Percentiles rank a stretch among this genome's conserved stretches.
These are phyloP conservation scores for Hypoxylon sp. DNA, from an alignment of 2,329 filamentous ascomycete species.

Conservation along the genomic window DNA sequence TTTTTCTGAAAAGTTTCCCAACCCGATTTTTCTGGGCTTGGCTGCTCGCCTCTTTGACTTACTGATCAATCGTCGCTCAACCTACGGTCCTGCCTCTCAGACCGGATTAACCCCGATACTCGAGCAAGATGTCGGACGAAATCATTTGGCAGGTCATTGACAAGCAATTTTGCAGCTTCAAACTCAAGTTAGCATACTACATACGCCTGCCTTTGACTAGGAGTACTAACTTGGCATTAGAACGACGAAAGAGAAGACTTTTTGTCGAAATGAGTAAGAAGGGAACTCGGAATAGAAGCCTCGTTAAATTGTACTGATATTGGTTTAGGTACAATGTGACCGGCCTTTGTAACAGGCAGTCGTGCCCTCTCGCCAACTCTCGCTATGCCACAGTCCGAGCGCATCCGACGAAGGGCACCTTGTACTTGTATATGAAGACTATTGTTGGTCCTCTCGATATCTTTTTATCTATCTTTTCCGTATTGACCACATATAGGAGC, in stretches of 20 bases:
- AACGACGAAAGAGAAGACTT: conserved; percentile 88
- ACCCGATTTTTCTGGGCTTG: conserved; percentile 14
- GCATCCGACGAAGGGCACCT: conserved; percentile 80
- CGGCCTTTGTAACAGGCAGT: conserved; percentile 70
- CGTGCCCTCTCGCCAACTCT: conserved; percentile 52
- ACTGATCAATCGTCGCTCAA: not conserved
- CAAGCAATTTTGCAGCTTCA: conserved; percentile 91
- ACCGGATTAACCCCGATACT: not conserved
- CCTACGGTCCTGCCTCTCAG: not conserved
- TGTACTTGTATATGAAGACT: conserved; percentile 98
- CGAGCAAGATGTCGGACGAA: conserved; percentile 83
- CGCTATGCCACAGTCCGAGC: conserved; percentile 85
- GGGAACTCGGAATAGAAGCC: not conserved
- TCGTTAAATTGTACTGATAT: not conserved
- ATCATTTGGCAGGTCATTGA: conserved; percentile 98
- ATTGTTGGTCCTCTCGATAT: conserved; percentile 62
- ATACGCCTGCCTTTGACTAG: not conserved
- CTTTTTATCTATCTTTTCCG: not conserved
- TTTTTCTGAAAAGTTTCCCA: conserved; percentile 42
- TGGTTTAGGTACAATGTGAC: conserved; percentile 74
- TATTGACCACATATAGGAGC: conserved; percentile 51
- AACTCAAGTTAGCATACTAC: conserved; percentile 76
- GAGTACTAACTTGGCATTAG: conserved; percentile 59
- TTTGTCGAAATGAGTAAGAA: conserved; percentile 85
- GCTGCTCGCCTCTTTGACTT: conserved; percentile 6